Evolutionary conservation across 2,329 filamentous ascomycete species (phyloP), one percentile per base, ranked within the genome.

Genomic region (Diaporthe sp.): DNA sequence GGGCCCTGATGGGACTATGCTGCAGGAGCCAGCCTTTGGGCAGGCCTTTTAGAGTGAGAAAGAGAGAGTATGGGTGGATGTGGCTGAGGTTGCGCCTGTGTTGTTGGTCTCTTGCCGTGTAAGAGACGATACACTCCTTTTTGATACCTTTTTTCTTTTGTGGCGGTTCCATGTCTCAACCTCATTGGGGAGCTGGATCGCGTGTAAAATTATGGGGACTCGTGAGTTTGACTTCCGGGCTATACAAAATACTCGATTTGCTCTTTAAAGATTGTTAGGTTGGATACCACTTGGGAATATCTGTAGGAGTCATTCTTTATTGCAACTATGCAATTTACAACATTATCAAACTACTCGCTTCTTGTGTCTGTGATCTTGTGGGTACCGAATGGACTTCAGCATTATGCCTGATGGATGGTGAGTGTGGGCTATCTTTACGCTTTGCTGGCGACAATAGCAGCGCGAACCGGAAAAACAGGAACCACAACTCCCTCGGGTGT

Each of bases 81-180:
- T 10, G 25, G 15, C 5, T 37, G 46, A 42, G 46, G 65, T 15
- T 55, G 17, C 3, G n/a, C 44, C 51, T 28, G 22, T 15, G 12
- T 22, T 2, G 8, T 12, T 39, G 46, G 15, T 55, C 57, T 49
- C 62, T 65, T 53, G 46, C 34, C 62, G 61, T 49, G 61, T 61
- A 31, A n/a, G 12, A 28, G 60, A n/a, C 34, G 22, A 13, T 7
- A 49, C 68, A 46, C 34, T 75, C 60, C 60, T 12, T 44, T 44
- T 73, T 65, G 7, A 60, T 17, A 22, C 31, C 42, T 46, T 15
- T 39, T 75, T 70, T 49, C 74, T 61, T 76, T 76, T 76, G 74
- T 75, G n/a, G 49, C 34, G 46, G 22, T 22, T 28, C n/a, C 28
- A 46, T 28, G 4, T 19, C 39, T n/a, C 22, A 22, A 6, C 51